Percentiles rank a stretch among this genome's conserved stretches.
Evolutionary conservation across 306 rosid species (phyloP).

Genomic region (Sophora flavescens): DNA sequence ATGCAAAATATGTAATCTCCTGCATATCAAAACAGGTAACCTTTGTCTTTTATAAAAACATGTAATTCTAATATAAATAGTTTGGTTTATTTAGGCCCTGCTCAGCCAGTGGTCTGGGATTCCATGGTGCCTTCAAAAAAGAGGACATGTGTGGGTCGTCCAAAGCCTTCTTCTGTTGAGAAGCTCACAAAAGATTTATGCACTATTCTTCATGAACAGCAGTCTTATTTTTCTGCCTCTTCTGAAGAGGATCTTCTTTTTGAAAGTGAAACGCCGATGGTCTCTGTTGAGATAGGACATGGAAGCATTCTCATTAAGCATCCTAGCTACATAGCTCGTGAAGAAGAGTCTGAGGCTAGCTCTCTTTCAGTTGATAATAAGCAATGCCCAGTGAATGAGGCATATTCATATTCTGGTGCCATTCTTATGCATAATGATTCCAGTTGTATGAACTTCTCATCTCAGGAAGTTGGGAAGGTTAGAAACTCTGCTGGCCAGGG

Average conservation of each 20-base stretch:
- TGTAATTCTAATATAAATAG: slow-evolving; percentile 39
- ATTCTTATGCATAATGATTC: slow-evolving; percentile 51
- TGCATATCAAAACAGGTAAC: slow-evolving; percentile 29
- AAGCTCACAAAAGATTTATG: slow-evolving; percentile 92
- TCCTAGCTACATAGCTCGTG: slow-evolving; percentile 83
- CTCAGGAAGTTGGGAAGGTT: slow-evolving; percentile 60
- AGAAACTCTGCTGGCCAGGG: slow-evolving; percentile 60
- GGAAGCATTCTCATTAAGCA: slow-evolving; percentile 97
- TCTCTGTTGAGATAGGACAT: slow-evolving; percentile 99
- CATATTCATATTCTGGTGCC: slow-evolving; percentile 65
- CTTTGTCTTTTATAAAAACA: background rate
- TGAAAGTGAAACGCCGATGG: slow-evolving; percentile 91
- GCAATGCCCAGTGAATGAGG: slow-evolving; percentile 64
- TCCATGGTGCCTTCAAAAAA: slow-evolving; percentile 86
- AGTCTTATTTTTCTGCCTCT: slow-evolving; percentile 83
- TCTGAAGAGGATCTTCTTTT: slow-evolving; percentile 95
- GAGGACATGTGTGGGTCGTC: slow-evolving; percentile 86
- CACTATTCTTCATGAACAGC: slow-evolving; percentile 92
- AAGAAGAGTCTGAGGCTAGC: slow-evolving; percentile 99
- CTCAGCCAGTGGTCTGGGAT: slow-evolving; percentile 95
- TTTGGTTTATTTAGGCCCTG: slow-evolving; percentile 72
- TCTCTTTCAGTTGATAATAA: slow-evolving; percentile 87
- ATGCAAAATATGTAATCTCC: slow-evolving; percentile 14
- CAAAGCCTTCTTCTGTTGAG: slow-evolving; percentile 92
- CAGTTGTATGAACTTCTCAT: slow-evolving; percentile 49